These are phyloP conservation scores for Ettlia oleoabundans DNA, from an alignment of 139 green algal species.

Conservation along the genomic window DNA sequence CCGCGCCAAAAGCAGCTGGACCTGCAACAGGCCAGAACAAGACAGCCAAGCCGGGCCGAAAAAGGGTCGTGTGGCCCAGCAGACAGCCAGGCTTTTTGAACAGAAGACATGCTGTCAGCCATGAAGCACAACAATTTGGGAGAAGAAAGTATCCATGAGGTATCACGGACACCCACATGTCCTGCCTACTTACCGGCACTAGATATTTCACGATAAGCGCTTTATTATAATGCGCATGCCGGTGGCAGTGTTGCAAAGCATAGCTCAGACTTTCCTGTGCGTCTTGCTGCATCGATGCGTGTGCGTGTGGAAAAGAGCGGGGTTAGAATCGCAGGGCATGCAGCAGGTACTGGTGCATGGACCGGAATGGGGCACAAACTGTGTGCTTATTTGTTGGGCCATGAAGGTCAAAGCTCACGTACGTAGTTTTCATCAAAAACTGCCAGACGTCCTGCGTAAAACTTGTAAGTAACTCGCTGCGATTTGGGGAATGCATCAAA, in stretches of 20 bases:
- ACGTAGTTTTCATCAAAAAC: slow-evolving; percentile 83
- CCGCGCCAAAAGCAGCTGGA: slow-evolving; percentile 62
- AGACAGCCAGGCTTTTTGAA: too few relatives aligned
- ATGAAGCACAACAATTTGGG: too few relatives aligned
- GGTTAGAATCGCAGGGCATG: too few relatives aligned
- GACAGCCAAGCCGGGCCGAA: not conserved
- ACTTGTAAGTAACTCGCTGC: slow-evolving; percentile 76
- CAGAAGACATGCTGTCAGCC: too few relatives aligned
- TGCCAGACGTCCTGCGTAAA: slow-evolving; percentile 76
- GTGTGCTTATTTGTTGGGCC: too few relatives aligned
- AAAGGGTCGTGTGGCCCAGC: too few relatives aligned
- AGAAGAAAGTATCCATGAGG: too few relatives aligned
- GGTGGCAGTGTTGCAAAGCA: slow-evolving; percentile 72
- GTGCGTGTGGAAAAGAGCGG: not conserved
- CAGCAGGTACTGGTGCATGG: too few relatives aligned
- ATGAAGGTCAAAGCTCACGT: not conserved
- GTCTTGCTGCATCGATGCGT: slow-evolving; percentile 29
- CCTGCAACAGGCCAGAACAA: not conserved
- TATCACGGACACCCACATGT: too few relatives aligned
- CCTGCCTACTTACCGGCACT: slow-evolving; percentile 70
- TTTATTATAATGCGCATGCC: slow-evolving; percentile 57
- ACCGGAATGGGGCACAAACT: too few relatives aligned
- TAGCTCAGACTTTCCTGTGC: slow-evolving; percentile 67
- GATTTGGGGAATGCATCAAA: slow-evolving; percentile 67
- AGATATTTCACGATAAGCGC: slow-evolving; percentile 74